Base-by-base conservation (phyloP, 768 basidiomycete species). In the Nidularia sp. region DNA sequence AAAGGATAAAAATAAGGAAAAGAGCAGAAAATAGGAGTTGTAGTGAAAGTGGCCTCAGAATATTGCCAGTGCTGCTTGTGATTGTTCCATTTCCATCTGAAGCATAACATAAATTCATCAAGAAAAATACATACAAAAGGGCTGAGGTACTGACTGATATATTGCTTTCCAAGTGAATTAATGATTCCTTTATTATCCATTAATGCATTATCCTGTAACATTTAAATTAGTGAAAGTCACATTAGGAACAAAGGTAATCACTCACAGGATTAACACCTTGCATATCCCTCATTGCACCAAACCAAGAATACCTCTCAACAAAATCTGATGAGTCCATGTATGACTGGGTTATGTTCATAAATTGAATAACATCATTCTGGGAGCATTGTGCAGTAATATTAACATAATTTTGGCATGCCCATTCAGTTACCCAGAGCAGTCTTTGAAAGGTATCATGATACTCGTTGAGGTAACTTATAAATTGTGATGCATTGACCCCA, bases 251-350 rank as follows among this genome's bases (percentile, higher is more conserved):
- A 49, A 47, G 34, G 43, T 15, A 31, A 29, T 6, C 9, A 59
- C 63, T 33, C 50, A 80, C 79, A 58, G 62, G 60, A 56, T 82
- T 79, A 1, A 83, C 75, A 15, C 73, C 76, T 41, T 72, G 65
- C 55, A 80, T 58, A 57, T 80, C 65, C 53, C 68, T 66, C 76
- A 81, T 76, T 3, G 79, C 78, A 7, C 83, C 83, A 59, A 79
- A 84, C 81, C 80, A 85, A 6, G 79, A 68, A 60, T 84, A 84
- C 4, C 83, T 70, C 59, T 84, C 82, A 12, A 85, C 76, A 62
- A 70, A 85, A 22, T 66, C 61, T 1, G 76, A 67, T 4, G 57
- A 55, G 52, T 85, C 80, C 79, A 86, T 78, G 65, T 74, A 85
- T 1, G 62, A 49, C 52, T 80, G 77, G 0, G 81, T 82, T 9